Evolutionary conservation across 495 filamentous ascomycete genomes (phyloP), one percentile per base, ranked within the genome.

Genomic region (Letharia lupina): DNA sequence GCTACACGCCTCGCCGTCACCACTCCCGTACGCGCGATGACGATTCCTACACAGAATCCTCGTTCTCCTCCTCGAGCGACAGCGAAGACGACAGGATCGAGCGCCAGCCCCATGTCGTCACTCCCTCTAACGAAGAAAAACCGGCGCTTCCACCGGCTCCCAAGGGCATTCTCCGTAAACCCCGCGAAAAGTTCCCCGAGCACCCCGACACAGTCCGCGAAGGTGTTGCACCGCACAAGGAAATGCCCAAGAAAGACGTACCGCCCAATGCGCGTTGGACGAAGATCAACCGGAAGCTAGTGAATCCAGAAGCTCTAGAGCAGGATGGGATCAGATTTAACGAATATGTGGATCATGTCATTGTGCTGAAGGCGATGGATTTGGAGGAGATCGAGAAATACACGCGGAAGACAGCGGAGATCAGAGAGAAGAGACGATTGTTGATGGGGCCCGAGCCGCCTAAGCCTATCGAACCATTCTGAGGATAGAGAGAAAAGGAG

Each of bases 181-280:
- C 88, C 0, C 84, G 81, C 20, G 77, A 80, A n/a, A 85, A 84
- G 69, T 91, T 91, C 73, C 88, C 88, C 4, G 88, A 91, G 68
- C 80, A 90, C 54, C 78, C 82, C 0, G 78, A 83, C 65, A 81
- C 85, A 2, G 80, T 88, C 45, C 80, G 88, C 16, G 88, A 91
- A 70, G 88, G 88, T 52, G 88, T 90, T 20, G 86, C 88, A 0
- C 88, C 88, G 37, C 81, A 88, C 73, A 89, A 89, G 2, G 84
- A 86, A 63, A 75, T 78, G 45, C 72, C 76, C 18, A 83, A 83
- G 18, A 79, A 82, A 44, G 84, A 83, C 44, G 89, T 91, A 42
- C 85, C 86, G 1, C 75, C 83, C 7, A 82, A 86, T 52, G 88
- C 87, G 0, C 84, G 83, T 37, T 91, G 88, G 88, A 91, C 88